Conservation (phyloP, 306 rosid species). For the Begonia masoniana region DNA sequence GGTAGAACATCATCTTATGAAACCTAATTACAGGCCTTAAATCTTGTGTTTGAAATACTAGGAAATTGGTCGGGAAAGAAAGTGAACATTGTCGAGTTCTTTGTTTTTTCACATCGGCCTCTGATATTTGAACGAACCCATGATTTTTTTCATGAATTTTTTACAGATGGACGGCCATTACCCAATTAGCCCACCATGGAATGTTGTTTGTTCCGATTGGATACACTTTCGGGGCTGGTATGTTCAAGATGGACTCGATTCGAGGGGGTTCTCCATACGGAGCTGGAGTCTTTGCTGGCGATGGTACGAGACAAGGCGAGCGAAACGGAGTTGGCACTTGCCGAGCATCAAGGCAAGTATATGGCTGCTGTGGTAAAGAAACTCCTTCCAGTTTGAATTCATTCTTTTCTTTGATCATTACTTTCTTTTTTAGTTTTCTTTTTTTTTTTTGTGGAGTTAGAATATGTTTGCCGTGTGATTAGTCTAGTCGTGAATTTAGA, state of each 20-base stretch:
- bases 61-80: no score
- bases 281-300: conserved; percentile 86
- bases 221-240: conserved; percentile 84
- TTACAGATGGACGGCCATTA: conserved; percentile 96
- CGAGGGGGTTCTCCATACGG: conserved; percentile 96
- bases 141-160: neutral
- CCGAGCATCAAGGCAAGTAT: conserved; percentile 92
- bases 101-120: no score
- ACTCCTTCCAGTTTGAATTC: conserved; percentile 35
- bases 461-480: conserved; percentile 18
- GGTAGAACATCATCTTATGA: no score
- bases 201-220: conserved; percentile 94
- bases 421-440: conserved; percentile 11
- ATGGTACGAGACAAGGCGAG: conserved; percentile 75
- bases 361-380: conserved; percentile 80
- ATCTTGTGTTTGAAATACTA: no score
- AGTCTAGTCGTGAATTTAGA: conserved; percentile 17
- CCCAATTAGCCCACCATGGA: conserved; percentile 90
- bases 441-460: conserved; percentile 11
- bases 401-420: conserved; percentile 4
- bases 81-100: no score
- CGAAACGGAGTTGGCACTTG: conserved; percentile 75
- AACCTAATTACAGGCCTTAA: no score
- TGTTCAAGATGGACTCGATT: conserved; percentile 77
- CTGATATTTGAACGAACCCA: no score